Evolutionary conservation across 805 yeast species (phyloP).

Genomic region (Ogataea philodendri): DNA sequence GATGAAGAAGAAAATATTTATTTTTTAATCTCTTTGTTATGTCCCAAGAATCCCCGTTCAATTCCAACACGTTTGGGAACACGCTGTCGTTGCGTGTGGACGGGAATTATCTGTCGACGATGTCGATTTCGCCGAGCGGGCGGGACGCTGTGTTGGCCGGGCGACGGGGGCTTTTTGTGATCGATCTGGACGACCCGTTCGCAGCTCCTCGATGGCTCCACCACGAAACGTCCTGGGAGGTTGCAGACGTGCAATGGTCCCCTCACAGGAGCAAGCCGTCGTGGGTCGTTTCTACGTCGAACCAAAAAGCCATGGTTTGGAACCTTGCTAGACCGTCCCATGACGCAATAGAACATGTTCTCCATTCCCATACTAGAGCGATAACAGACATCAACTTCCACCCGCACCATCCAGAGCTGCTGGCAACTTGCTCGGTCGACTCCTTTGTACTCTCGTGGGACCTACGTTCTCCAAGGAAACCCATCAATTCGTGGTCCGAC

Average conservation of each 20-base stretch:
- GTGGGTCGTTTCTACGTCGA: slow-evolving; percentile 92
- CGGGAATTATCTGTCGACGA: slow-evolving; percentile 81
- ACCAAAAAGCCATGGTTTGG: slow-evolving; percentile 96
- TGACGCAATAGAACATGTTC: slow-evolving; percentile 78
- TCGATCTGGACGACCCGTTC: slow-evolving; percentile 95
- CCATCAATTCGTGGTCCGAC: slow-evolving; percentile 80
- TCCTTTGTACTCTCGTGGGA: slow-evolving; percentile 90
- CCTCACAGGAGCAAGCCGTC: slow-evolving; percentile 82
- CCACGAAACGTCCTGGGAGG: slow-evolving; percentile 95
- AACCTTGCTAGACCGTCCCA: slow-evolving; percentile 63
- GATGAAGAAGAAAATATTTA: slow-evolving; percentile 2
- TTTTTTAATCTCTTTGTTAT: neutral
- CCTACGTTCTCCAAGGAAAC: slow-evolving; percentile 71
- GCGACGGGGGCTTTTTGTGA: slow-evolving; percentile 76
- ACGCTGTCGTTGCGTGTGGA: slow-evolving; percentile 83
- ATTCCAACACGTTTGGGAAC: slow-evolving; percentile 69
- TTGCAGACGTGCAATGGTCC: slow-evolving; percentile 98
- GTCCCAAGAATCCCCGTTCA: slow-evolving; percentile 27
- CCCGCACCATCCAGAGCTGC: slow-evolving; percentile 76
- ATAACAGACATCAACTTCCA: slow-evolving; percentile 95
- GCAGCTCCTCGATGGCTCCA: slow-evolving; percentile 92
- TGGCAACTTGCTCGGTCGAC: slow-evolving; percentile 94
- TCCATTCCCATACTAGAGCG: slow-evolving; percentile 90
- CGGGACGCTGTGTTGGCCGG: slow-evolving; percentile 92
- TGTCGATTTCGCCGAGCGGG: slow-evolving; percentile 85